These are phyloP conservation scores for Berberis vulgaris DNA, from an alignment of 164 flowering plant species.

Conservation along the genomic window DNA sequence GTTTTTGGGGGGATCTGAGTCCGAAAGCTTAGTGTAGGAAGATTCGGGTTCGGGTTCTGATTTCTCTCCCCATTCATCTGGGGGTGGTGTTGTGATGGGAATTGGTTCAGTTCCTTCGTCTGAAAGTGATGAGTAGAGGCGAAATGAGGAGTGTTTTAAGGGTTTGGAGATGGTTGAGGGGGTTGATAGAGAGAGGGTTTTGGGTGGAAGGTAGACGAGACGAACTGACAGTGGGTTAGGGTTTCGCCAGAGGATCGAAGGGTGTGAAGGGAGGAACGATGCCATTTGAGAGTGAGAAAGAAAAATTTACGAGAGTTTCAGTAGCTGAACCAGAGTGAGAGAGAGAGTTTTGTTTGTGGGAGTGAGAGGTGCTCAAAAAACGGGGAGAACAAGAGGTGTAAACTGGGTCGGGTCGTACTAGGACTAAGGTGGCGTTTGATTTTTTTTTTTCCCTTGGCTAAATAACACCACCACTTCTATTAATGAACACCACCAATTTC, in stretches of 20 bases:
- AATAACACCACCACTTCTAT: too few species aligned
- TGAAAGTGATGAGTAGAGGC: slow-evolving; percentile 8
- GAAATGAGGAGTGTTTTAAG: slow-evolving; percentile 9
- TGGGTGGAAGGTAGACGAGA: neutral
- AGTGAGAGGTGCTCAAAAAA: neutral
- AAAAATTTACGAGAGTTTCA: neutral
- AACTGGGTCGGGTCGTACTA: too few species aligned
- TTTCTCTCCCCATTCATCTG: slow-evolving; percentile 74
- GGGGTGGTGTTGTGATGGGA: neutral
- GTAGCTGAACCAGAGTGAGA: neutral
- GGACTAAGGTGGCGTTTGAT: too few species aligned
- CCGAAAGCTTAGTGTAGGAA: slow-evolving; percentile 25
- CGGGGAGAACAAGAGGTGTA: neutral
- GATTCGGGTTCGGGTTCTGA: slow-evolving; percentile 34
- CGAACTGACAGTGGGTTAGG: slow-evolving; percentile 2
- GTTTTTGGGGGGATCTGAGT: slow-evolving; percentile 50
- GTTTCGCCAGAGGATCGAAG: slow-evolving; percentile 8
- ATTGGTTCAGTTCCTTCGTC: neutral
- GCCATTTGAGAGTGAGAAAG: slow-evolving; percentile 16
- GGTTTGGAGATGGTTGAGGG: slow-evolving; percentile 4
- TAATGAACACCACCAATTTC: too few species aligned
- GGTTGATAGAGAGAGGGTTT: neutral
- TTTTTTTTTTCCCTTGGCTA: too few species aligned
- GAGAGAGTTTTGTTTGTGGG: neutral
- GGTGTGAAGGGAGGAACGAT: slow-evolving; percentile 15